Base-by-base conservation (phyloP, 176 grass and related monocot species). In the barley (Hordeum vulgare) region DNA sequence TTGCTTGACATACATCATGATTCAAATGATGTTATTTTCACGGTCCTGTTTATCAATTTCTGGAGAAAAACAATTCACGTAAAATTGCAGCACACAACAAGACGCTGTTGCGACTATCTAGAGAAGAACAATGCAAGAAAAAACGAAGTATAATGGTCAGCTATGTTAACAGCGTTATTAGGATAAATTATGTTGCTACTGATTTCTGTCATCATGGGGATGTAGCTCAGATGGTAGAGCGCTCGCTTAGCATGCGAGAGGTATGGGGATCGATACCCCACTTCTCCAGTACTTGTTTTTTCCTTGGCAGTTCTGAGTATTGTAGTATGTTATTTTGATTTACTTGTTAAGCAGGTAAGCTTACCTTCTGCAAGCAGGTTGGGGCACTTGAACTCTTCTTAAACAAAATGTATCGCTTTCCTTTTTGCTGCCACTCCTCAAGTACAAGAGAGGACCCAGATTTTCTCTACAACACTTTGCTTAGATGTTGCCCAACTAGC, bases 181-280 rank as follows among this genome's bases (percentile, higher is more conserved):
- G 29, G 29, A 31, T 31, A 31, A 31, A 31, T 31, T 2, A 31
- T 1, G 29, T 31, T 31, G 1, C 3, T 31, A 31, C 29, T 31
- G 29, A 1, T 2, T 2, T 31, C 29, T 2, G 47, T 0, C 45
- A 2, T 7, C 2, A 9, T 9, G 69, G 41, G 41, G 69, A 98
- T 95, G 92, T 93, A 93, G 95, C 90, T 98, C 92, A 95, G 87
- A 93, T 95, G 96, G 90, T 95, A 93, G 90, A 93, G 89, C 85
- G 85, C 92, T 93, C 90, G 90, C 96, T 95, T 98, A 90, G 90
- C 92, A 98, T 93, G 93, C 77, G 90, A 97, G 89, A 97, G 87
- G 91, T 80, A 94, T 87, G 91, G 91, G 94, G 85, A 97, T 94
- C 85, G 89, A 94, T 94, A 89, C 85, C 83, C 92, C 83, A 83